Base-by-base conservation (phyloP, 2,329 filamentous ascomycete genomes). In the Aspergillus versicolor region DNA sequence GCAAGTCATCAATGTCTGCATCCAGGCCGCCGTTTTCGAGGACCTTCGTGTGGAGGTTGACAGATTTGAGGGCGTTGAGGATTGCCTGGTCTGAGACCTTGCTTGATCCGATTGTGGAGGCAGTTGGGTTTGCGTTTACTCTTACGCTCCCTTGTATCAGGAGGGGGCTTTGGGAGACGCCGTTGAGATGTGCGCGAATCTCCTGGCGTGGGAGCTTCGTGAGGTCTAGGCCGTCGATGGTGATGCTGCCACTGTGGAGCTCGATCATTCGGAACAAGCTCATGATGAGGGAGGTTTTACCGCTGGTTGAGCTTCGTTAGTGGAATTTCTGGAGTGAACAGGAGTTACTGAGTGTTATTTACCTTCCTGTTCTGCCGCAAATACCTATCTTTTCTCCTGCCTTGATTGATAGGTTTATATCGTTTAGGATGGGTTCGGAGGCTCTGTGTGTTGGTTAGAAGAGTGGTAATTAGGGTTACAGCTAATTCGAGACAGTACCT, bases 1-100 rank as follows among this genome's bases (percentile, higher is more conserved):
- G 73, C 6, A 81, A 75, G 2, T 78, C 71, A n/a, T 76, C 74
- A 60, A 87, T 77, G 2, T 74, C 69, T 2, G 70, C 68, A 58
- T 75, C 71, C 2, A 79, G 62, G 8, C 67, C 71, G 5, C 76
- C 77, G 53, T 75, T 73, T 52, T 73, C 70, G 56, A 72, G 50
- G 27, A 78, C 69, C 13, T 70, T 65, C 21, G 68, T 54, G 61
- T 71, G 72, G 6, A 78, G 65, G 9, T 76, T 70, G 7, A 78
- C 73, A 24, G 68, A 67, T 52, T 65, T 66, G 22, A 80, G 66
- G 0, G 74, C 73, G n/a, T 67, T 60, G 17, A 72, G 63, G 37
- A 78, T 74, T 3, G 64, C 65, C 7, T 61, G 61, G 57, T 78
- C 73, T 9, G 67, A 63, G 17, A 47, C 24, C 5, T 41, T 34